Evolutionary conservation across 2,329 filamentous ascomycete species (phyloP).

Genomic region (Stachybotrys elegans): DNA sequence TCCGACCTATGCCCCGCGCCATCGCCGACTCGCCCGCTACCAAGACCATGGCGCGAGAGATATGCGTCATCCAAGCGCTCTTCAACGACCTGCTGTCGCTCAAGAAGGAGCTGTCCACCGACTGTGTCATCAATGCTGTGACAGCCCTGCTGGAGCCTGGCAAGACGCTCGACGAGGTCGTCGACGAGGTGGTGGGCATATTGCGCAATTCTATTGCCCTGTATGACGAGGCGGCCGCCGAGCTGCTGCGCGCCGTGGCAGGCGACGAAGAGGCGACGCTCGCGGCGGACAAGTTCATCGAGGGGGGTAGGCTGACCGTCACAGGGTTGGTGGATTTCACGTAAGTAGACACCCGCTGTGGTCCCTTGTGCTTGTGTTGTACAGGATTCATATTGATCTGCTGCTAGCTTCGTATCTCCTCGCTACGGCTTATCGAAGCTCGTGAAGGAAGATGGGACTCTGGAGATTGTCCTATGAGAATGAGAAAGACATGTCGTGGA

Average conservation of each 20-base stretch:
- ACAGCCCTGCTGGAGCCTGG: slow-evolving; percentile 16
- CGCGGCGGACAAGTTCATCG: slow-evolving; percentile 17
- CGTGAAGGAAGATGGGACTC: slow-evolving; percentile 24
- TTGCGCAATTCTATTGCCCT: slow-evolving; percentile 14
- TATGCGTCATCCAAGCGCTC: slow-evolving; percentile 16
- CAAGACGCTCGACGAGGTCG: slow-evolving; percentile 14
- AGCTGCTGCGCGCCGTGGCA: slow-evolving; percentile 7
- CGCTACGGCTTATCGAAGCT: slow-evolving; percentile 25
- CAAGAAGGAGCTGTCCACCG: slow-evolving; percentile 23
- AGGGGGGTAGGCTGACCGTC: slow-evolving; percentile 23
- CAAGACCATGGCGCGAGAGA: slow-evolving; percentile 16
- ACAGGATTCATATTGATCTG: slow-evolving; percentile 8
- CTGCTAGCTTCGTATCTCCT: slow-evolving; percentile 22
- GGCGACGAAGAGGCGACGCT: slow-evolving; percentile 8
- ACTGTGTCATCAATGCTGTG: slow-evolving; percentile 23
- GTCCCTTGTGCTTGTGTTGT: neutral
- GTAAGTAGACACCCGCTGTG: slow-evolving; percentile 14
- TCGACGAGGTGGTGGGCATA: slow-evolving; percentile 15
- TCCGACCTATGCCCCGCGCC: slow-evolving; percentile 7
- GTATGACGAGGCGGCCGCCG: slow-evolving; percentile 17
- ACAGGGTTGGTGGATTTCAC: slow-evolving; percentile 27
- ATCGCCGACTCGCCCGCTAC: slow-evolving; percentile 7
- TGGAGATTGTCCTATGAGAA: slow-evolving; percentile 24
- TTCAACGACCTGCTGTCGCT: slow-evolving; percentile 26
- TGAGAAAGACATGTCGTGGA: too few species aligned